Percentiles rank a stretch among this genome's conserved stretches.
phyloP scores from a whole-genome alignment of 1,284 basidiomycete genomes.

The Ceratobasidium papillatum region DNA sequence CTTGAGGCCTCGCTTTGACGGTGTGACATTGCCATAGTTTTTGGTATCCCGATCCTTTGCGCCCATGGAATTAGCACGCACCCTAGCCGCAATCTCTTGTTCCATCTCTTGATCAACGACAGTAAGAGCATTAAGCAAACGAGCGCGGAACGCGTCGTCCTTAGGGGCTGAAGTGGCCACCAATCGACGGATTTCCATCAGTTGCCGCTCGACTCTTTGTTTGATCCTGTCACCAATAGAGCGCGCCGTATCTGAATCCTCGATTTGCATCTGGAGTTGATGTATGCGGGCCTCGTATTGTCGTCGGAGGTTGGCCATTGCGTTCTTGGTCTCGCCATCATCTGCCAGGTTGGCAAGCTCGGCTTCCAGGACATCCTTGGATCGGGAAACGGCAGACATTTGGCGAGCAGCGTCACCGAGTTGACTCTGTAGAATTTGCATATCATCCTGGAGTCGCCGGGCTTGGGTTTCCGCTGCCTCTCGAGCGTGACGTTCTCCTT shows the following conservation, averaged over 20 bases:
- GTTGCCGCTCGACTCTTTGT: constrained; percentile 71
- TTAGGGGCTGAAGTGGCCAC: constrained; percentile 66
- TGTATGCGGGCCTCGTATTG: constrained; percentile 73
- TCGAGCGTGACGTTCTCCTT: constrained; percentile 69
- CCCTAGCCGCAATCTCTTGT: constrained; percentile 47
- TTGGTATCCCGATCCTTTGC: constrained; percentile 50
- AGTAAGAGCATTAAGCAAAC: constrained; percentile 74
- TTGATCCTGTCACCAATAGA: constrained; percentile 64
- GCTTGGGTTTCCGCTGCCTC: constrained; percentile 70
- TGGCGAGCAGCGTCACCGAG: constrained; percentile 64
- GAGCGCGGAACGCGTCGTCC: constrained; percentile 70
- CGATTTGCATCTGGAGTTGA: constrained; percentile 70
- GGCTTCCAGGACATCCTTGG: constrained; percentile 72
- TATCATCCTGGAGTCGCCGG: constrained; percentile 66
- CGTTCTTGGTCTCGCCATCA: constrained; percentile 63
- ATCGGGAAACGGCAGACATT: constrained; percentile 61
- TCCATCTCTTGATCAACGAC: constrained; percentile 69
- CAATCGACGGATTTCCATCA: constrained; percentile 72
- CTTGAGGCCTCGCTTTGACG: constrained; percentile 56
- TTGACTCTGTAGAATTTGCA: constrained; percentile 64
- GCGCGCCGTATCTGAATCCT: constrained; percentile 63
- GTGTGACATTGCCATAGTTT: constrained; percentile 56
- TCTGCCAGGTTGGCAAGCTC: constrained; percentile 75
- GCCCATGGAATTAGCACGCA: constrained; percentile 48
- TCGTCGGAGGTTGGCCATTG: constrained; percentile 66